A percentile compares a stretch with the other conserved stretches of the same genome.
Evolutionary conservation across 2,329 filamentous ascomycete genomes (phyloP).

Genomic region (Diaporthe destruens): DNA sequence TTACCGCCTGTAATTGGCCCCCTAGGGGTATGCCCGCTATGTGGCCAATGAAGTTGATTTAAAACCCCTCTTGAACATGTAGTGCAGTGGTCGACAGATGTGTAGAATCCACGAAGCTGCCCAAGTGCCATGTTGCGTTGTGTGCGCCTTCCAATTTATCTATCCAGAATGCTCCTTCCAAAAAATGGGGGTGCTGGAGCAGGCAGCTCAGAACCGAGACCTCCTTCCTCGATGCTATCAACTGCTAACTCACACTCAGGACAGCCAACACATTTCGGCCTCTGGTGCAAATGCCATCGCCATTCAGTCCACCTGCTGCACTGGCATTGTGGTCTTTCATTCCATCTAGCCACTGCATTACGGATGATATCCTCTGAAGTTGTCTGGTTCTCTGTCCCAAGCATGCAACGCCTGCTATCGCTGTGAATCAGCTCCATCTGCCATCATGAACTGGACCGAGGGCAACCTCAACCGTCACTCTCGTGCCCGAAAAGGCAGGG

Average conservation of each 20-base stretch:
- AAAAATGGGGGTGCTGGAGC: not conserved
- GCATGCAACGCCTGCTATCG: not conserved
- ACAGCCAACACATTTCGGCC: not conserved
- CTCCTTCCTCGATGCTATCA: not conserved
- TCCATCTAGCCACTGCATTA: not conserved
- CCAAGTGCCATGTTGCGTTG: not conserved
- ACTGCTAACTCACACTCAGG: not conserved
- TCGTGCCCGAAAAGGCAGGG: constrained; percentile 51
- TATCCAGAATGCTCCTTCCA: not conserved
- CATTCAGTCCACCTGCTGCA: not conserved
- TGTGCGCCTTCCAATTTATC: not conserved
- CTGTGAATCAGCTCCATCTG: not conserved
- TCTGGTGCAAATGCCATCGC: not conserved
- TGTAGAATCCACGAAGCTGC: too few species aligned
- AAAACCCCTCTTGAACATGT: too few species aligned
- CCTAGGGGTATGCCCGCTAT: too few species aligned
- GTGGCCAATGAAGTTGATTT: too few species aligned
- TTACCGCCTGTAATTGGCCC: too few species aligned
- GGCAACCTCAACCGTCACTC: constrained; percentile 59
- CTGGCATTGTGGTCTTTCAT: not conserved
- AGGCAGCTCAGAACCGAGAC: not conserved
- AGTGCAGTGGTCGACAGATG: too few species aligned
- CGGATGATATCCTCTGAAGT: not conserved
- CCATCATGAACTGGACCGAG: constrained; percentile 64
- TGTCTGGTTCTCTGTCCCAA: not conserved